Base-by-base conservation (phyloP, 2,329 filamentous ascomycete species). In the Xylaria sp. region DNA sequence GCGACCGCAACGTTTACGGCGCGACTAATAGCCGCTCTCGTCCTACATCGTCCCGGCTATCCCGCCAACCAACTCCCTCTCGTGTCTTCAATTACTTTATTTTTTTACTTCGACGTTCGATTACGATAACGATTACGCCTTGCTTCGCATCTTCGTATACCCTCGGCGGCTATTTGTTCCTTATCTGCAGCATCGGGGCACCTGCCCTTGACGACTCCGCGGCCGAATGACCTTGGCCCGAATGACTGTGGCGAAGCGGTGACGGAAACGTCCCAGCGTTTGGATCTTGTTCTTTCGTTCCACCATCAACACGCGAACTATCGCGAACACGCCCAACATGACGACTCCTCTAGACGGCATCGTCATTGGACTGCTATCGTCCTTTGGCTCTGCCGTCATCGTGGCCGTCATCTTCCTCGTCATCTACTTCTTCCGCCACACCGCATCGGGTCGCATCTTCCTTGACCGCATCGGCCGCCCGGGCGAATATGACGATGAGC, bases 401-500 rank as follows among this genome's bases (percentile, higher is more conserved):
- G 94, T 97, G 71, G 91, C 93, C 67, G 80, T 97, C 71, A 85
- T 97, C 67, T 90, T 95, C 75, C 85, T 92, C 63, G 84, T 96
- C 78, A 90, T 98, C 79, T 98, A 97, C 82, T 96, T 98, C 84
- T 96, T 98, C 82, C 90, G 92, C 82, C 97, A 97, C 80, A 98
- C 95, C 46, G 89, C 87, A 64, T 91, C 91, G 60, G 95, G 95
- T 52, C 90, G 95, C 75, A 98, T 99, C 78, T 89, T 98, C 72
- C 88, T 99, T 74, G 96, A 99, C 83, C 91, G 95, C 73, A 91
- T 99, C 80, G 94, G 94, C 55, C 88, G 95, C 69, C 96, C 96
- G 0, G 96, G 96, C 76, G 96, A 98, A 82, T 99, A 94, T 81
- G 96, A 99, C 80, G 96, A 99, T 82, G 96, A 98, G 81, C 95